These are phyloP conservation scores for Wallacemonas rigidus DNA, from an alignment of 208 protist species.

Conservation along the genomic window DNA sequence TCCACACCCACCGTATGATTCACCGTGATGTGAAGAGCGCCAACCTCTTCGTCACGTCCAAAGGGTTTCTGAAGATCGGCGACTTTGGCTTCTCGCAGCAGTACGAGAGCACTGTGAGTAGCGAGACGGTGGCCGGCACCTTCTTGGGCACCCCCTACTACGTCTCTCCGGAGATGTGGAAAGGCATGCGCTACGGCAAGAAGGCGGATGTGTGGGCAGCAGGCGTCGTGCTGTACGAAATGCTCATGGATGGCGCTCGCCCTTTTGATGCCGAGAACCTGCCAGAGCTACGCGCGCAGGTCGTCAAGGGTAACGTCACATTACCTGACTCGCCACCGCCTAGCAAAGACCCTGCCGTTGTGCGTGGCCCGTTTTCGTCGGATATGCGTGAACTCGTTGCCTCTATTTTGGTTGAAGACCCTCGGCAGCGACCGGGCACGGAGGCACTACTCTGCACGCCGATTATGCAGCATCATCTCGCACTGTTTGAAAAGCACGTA, in stretches of 20 bases:
- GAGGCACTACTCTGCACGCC: slow-evolving; percentile 73
- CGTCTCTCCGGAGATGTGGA: slow-evolving; percentile 91
- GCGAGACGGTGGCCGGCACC: slow-evolving; percentile 78
- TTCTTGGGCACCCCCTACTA: slow-evolving; percentile 94
- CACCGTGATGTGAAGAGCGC: slow-evolving; percentile 92
- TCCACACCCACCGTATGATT: slow-evolving; percentile 90
- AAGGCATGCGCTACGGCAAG: slow-evolving; percentile 81
- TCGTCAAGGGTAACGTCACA: slow-evolving; percentile 53
- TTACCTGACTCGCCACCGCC: slow-evolving; percentile 43
- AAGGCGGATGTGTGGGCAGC: slow-evolving; percentile 89
- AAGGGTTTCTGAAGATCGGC: slow-evolving; percentile 89
- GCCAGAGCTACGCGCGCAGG: slow-evolving; percentile 55
- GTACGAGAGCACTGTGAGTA: slow-evolving; percentile 86
- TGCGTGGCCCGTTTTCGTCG: slow-evolving; percentile 37
- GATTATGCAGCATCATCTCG: slow-evolving; percentile 84
- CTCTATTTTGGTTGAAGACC: slow-evolving; percentile 62
- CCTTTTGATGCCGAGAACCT: slow-evolving; percentile 74
- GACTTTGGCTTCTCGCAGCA: slow-evolving; percentile 94
- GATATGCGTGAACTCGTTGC: slow-evolving; percentile 83
- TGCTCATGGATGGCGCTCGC: slow-evolving; percentile 72
- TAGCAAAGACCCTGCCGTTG: slow-evolving; percentile 12
- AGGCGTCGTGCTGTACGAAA: slow-evolving; percentile 84
- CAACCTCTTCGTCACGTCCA: slow-evolving; percentile 88
- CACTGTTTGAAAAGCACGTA: slow-evolving; percentile 73
- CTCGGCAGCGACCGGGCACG: slow-evolving; percentile 64